These are phyloP conservation scores for Metschnikowia colocasiae DNA, from an alignment of 805 yeast genomes.

Conservation along the genomic window DNA sequence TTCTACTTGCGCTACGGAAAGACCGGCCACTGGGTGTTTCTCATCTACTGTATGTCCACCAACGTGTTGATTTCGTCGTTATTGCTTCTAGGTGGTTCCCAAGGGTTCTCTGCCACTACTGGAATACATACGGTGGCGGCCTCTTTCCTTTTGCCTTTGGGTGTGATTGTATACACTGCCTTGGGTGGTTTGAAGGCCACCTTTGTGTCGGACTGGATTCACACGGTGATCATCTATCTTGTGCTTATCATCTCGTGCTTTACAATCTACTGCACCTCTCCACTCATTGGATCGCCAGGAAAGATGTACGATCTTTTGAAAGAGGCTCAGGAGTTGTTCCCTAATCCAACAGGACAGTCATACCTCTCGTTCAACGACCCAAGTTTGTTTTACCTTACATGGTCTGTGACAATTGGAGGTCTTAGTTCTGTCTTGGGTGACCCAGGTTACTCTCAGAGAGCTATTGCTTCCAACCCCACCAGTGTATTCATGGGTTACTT, in stretches of 20 bases:
- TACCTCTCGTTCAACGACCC: constrained; percentile 16
- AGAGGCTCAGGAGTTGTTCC: constrained; percentile 20
- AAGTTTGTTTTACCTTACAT: constrained; percentile 16
- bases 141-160: constrained; percentile 45
- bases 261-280: constrained; percentile 33
- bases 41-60: constrained; percentile 13
- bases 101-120: constrained; percentile 11
- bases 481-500: constrained; percentile 42
- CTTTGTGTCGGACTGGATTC: constrained; percentile 73
- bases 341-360: constrained; percentile 4
- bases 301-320: constrained; percentile 40
- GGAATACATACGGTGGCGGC: constrained; percentile 31
- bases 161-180: constrained; percentile 68
- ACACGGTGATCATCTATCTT: constrained; percentile 46
- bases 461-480: constrained; percentile 42
- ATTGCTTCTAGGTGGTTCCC: constrained; percentile 10
- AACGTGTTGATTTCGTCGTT: constrained; percentile 15
- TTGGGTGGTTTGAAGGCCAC: constrained; percentile 85
- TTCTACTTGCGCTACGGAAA: constrained; percentile 15
- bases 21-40: constrained; percentile 14
- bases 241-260: constrained; percentile 33
- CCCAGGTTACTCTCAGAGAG: constrained; percentile 30
- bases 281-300: constrained; percentile 43
- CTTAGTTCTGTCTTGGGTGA: constrained; percentile 23
- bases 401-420: constrained; percentile 14